These are phyloP conservation scores for Phaeosphaeria sp. DNA, from an alignment of 2,329 filamentous ascomycete species.

Conservation along the genomic window DNA sequence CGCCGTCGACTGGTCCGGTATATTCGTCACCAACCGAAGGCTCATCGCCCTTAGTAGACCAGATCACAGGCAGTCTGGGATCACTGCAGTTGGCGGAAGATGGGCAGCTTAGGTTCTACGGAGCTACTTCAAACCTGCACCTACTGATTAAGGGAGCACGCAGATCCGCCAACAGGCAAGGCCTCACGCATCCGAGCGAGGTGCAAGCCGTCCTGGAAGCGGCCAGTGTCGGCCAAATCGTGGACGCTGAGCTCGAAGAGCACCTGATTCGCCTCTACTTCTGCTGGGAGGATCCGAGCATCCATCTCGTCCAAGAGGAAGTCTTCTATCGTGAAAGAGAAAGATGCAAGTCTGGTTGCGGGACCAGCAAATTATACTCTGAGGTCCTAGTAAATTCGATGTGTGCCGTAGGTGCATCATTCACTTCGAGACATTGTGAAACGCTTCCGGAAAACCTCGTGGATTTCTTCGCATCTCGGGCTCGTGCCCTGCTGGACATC, in stretches of 20 bases:
- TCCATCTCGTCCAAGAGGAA: background rate
- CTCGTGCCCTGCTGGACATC: background rate
- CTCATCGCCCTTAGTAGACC: background rate
- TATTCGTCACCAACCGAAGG: background rate
- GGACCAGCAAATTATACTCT: background rate
- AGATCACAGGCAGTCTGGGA: background rate
- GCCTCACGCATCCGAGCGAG: background rate
- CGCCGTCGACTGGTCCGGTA: background rate
- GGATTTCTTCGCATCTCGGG: background rate
- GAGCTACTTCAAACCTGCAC: background rate
- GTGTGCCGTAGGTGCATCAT: background rate
- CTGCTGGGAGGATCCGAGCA: background rate
- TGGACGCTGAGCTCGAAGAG: background rate
- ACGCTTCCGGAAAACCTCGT: background rate
- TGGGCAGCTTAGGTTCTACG: background rate
- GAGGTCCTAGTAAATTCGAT: background rate
- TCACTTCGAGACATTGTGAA: background rate
- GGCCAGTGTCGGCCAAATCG: background rate
- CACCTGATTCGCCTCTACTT: background rate
- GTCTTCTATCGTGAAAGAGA: background rate
- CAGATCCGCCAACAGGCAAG: background rate
- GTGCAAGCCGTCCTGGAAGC: background rate
- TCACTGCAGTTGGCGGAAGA: background rate
- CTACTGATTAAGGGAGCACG: background rate
- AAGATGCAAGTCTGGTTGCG: background rate